Evolutionary conservation across 768 basidiomycete species (phyloP).

Genomic region (Kwoniella shandongensis): DNA sequence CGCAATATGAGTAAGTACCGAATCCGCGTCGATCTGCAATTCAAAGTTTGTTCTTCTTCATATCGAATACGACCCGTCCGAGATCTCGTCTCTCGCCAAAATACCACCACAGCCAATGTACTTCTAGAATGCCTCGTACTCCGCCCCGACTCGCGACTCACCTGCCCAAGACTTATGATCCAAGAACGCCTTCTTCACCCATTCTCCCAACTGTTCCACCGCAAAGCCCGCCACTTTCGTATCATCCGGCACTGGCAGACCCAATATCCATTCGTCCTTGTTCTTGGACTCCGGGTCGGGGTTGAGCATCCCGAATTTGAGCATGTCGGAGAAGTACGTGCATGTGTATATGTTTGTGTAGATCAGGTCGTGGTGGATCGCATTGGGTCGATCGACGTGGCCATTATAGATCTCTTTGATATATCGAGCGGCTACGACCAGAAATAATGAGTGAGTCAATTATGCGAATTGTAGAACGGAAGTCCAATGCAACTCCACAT

Average conservation of each 20-base stretch:
- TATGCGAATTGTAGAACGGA: too few relatives aligned
- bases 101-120: too few relatives aligned
- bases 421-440: conserved; percentile 4
- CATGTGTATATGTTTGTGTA: neutral
- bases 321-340: conserved; percentile 6
- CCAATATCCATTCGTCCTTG: neutral
- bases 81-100: too few relatives aligned
- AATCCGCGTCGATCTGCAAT: neutral
- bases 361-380: neutral
- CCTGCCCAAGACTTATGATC: conserved; percentile 5
- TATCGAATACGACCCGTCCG: too few relatives aligned
- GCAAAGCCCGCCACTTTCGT: conserved; percentile 1
- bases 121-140: too few relatives aligned
- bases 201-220: conserved; percentile 10
- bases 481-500: too few relatives aligned
- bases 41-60: too few relatives aligned
- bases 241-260: conserved; percentile 5
- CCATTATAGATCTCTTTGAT: conserved; percentile 3
- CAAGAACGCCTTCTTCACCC: conserved; percentile 13
- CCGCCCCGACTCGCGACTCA: neutral
- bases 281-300: neutral
- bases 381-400: neutral
- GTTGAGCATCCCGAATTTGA: conserved; percentile 1
- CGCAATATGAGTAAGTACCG: too few relatives aligned
- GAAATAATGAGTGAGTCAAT: neutral